Evolutionary conservation across 768 basidiomycete genomes (phyloP).

Genomic region (Amanita exitialis): DNA sequence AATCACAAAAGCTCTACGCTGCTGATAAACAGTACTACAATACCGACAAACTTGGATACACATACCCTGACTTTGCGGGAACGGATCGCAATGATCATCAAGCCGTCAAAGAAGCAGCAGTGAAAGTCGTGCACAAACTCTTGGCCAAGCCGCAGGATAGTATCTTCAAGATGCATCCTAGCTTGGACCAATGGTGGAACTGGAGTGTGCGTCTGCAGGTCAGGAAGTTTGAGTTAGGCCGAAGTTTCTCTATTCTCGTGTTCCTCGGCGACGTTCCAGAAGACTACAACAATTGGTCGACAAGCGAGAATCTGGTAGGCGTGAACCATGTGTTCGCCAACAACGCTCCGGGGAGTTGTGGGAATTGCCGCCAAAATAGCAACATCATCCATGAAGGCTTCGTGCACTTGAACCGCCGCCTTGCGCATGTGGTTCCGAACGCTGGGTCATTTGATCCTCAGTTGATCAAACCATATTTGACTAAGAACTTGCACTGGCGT

Average conservation of each 20-base stretch:
- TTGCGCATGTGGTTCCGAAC: conserved; percentile 17
- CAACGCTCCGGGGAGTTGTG: conserved; percentile 22
- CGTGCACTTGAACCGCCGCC: conserved; percentile 29
- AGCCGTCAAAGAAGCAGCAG: background rate
- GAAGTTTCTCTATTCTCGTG: conserved; percentile 33
- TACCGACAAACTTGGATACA: conserved; percentile 28
- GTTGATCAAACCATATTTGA: conserved; percentile 30
- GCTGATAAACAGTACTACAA: conserved; percentile 6
- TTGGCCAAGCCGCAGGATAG: background rate
- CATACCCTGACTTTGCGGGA: conserved; percentile 36
- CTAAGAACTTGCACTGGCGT: conserved; percentile 29
- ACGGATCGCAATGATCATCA: background rate
- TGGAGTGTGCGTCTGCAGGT: conserved; percentile 33
- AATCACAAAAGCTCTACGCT: conserved; percentile 13
- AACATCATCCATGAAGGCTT: conserved; percentile 30
- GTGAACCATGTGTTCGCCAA: conserved; percentile 32
- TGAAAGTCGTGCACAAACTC: background rate
- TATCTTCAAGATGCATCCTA: conserved; percentile 2
- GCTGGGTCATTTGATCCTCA: conserved; percentile 24
- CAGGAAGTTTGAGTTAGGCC: conserved; percentile 32
- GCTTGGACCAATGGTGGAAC: conserved; percentile 17
- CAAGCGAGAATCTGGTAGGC: conserved; percentile 28
- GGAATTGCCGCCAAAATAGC: conserved; percentile 25
- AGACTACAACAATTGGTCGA: conserved; percentile 26
- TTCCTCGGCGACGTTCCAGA: conserved; percentile 35